A percentile compares a stretch with the other conserved stretches of the same genome.
phyloP scores from a whole-genome alignment of 176 grass and related monocot species.

The Neostapfia colusana region DNA sequence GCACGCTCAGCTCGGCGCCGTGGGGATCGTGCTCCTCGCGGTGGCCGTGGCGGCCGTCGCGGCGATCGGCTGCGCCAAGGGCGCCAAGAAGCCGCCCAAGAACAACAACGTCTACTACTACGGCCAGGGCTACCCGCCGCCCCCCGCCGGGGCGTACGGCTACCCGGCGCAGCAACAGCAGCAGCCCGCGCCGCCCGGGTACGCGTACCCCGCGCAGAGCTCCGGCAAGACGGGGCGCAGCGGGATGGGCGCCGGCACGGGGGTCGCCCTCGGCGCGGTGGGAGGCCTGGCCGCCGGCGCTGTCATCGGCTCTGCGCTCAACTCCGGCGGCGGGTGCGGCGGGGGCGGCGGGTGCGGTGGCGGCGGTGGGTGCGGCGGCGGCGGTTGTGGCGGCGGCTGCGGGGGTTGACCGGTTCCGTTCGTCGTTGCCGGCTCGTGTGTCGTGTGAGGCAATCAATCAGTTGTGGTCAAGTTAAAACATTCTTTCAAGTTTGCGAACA shows the following conservation, averaged over 20 bases:
- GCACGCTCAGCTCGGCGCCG: neutral
- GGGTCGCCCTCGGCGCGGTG: constrained; percentile 21
- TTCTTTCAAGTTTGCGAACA: neutral
- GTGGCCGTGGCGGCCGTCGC: constrained; percentile 39
- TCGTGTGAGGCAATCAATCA: neutral
- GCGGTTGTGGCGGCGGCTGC: constrained; percentile 28
- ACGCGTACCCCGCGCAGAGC: constrained; percentile 35
- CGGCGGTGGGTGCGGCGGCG: neutral
- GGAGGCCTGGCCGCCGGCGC: constrained; percentile 15
- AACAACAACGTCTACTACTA: constrained; percentile 48
- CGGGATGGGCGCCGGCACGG: constrained; percentile 22
- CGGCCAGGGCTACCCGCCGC: constrained; percentile 38
- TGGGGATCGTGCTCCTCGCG: neutral
- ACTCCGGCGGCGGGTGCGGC: constrained; percentile 6
- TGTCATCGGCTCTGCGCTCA: neutral
- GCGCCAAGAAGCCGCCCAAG: constrained; percentile 33
- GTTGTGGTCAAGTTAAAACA: neutral
- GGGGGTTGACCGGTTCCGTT: constrained; percentile 16
- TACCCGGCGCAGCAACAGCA: constrained; percentile 45
- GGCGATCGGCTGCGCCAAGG: constrained; percentile 49
- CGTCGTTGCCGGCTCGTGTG: neutral
- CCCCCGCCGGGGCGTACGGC: constrained; percentile 35
- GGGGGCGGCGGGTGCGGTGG: constrained; percentile 12
- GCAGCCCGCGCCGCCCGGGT: neutral
- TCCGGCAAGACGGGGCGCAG: neutral